Evolutionary conservation across 805 yeast species (phyloP), one percentile per base, ranked within the genome.

Genomic region (Nematodospora valgi): DNA sequence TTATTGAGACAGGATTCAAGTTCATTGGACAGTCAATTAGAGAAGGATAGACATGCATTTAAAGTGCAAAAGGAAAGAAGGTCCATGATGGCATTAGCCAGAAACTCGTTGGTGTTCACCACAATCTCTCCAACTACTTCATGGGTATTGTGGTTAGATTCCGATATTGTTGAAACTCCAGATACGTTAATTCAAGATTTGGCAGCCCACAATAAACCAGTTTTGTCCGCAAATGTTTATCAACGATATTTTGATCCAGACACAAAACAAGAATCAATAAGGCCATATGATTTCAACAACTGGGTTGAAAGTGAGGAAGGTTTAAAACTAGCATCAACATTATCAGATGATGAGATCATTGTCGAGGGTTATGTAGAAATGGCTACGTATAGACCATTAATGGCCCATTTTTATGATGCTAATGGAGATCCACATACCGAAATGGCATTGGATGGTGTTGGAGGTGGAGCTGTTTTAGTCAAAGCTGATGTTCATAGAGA

Each of bases 401-500:
- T 93, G 98, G 98, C 96, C 1, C 80, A 82, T 52, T 77, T 79
- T 56, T 85, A 83, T 59, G 84, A 83, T 50, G 62, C 79, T 4
- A 64, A 69, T 6, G 93, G 84, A 18, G 81, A 80, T 38, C 40
- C 53, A 9, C 68, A 72, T 45, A 73, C 80, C 3, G 91, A 82
- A 54, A 82, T 93, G 85, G 77, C 76, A 30, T 71, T 93, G 40
- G 98, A 93, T 58, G 98, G 99, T 57, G 98, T 93, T 39, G 98
- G 98, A 35, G 98, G 97, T 44, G 95, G 97, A 15, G 95, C 97
- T 27, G 80, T 95, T 21, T 59, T 93, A 63, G 99, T 93, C 20
- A 87, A 91, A 56, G 95, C 97, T 8, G 97, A 89, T 48, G 99
- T 93, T 35, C 99, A 93, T 62, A 76, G 98, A 58, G 98, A 93